Evolutionary conservation across 2,329 filamentous ascomycete species (phyloP), one percentile per base, ranked within the genome.

Genomic region (Leptoxyphium fumago): DNA sequence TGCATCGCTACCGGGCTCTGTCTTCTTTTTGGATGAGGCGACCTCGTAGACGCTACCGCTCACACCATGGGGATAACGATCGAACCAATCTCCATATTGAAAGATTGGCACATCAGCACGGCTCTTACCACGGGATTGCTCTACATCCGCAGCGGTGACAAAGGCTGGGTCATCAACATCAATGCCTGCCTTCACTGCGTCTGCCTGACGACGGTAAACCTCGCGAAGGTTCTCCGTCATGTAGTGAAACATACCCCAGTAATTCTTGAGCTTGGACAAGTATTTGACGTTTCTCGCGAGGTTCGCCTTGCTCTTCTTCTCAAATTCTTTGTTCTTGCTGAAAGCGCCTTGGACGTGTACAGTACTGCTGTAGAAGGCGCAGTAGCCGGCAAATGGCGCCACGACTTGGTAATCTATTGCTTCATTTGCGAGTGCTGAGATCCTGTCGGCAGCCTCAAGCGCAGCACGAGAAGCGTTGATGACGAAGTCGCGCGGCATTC

Each of bases 231-330:
- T 91, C 59, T 96, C 88, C 1, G 86, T 82, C 75, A 96, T 88
- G 66, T 87, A 95, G 60, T 94, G 85, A 59, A 96, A 95, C 82
- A 95, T 94, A 47, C 89, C 91, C 91, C 91, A 98, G 56, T 91
- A 88, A 47, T 84, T 84, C 69, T 94, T 95, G 84, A 96, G 94
- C 63, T 85, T 91, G 44, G 82, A 82, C 39, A 98, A 67, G 55
- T 91, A 96, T 56, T 82, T 84, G 55, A 96, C 82, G 51, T 94
- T 96, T 50, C 80, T 84, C 1, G 83, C 79, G 13, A 95, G 69
- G 55, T 94, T 88, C 50, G 80, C 78, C 64, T 93, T 94, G 8
- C 85, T 86, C 8, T 77, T 75, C 10, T 75, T 73, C 60, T 94
- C 84, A 41, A 93, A 73, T 10, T 76, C 68, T 11, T 78, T 68